Evolutionary conservation across 768 basidiomycete species (phyloP), one percentile per base, ranked within the genome.

Genomic region (Hydnomerulius pinastri): DNA sequence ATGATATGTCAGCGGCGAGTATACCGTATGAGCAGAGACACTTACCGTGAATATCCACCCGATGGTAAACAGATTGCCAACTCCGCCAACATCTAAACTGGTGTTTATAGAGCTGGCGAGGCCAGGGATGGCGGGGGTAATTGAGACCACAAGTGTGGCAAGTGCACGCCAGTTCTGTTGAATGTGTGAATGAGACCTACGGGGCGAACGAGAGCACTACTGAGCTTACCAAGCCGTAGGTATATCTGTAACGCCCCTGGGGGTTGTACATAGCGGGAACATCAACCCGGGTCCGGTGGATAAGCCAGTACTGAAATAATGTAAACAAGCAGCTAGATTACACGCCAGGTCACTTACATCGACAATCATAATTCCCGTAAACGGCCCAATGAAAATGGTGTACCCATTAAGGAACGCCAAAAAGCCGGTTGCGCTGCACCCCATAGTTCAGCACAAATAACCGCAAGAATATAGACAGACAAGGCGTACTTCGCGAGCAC

Each of bases 231-330:
- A 87, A 76, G 44, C 92, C 92, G 35, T 75, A 75, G 59, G 73
- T 82, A 66, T 92, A 94, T n/a, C 78, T 71, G 66, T 94, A 94
- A 47, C 87, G 76, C 1, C 90, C 90, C 33, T 82, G 71, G 8
- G 87, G 90, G 56, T 81, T 77, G 62, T 94, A 96, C 79, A 95
- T 86, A 3, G 87, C 83, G 3, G 89, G 87, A 1, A 94, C 87
- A 56, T 93, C 88, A 30, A 92, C 81, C 36, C 79, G 81, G 29
- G 83, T 71, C 50, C 67, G 71, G 61, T 92, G 87, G 20, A 95
- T 73, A 36, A 94, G 62, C 89, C 87, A 92, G 61, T 87, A 92
- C 80, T 89, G 60, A 30, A 33, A 30, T 11, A 51, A 17, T 35
- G n/a, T 44, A 15, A 38, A 40, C 54, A 33, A 41, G 51, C 24